Evolutionary conservation across 805 yeast genomes (phyloP), one percentile per base, ranked within the genome.

Genomic region (Metschnikowia lochheadii): DNA sequence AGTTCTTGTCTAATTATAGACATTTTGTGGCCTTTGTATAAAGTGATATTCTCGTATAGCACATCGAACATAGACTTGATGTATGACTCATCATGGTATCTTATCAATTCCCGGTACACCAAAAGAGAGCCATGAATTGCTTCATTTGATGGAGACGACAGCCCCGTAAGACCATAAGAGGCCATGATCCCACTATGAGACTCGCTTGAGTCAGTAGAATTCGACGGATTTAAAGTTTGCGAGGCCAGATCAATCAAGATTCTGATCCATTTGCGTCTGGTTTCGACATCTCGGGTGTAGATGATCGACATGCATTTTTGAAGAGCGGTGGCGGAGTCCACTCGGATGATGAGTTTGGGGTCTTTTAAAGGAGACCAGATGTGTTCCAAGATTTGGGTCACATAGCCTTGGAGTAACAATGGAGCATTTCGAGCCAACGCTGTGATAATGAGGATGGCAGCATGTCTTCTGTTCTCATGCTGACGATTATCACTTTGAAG

Each of bases 281-380:
- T 69, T 36, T 80, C 80, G 8, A 77, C 65, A 63, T 92, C 97
- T 54, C 98, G 76, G 49, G 85, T 84, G 57, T 86, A 84, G 13
- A 92, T 81, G 7, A 94, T 89, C 44, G 79, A 79, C 58, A 91
- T 76, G 64, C 97, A 89, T 50, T 83, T 80, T 23, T 85, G 85
- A 49, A 94, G 70, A 1, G 96, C 84, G 0, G 80, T 76, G 0
- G 97, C 96, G 0, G 97, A 85, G 63, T 92, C 98, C 49, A 77
- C 77, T 57, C 98, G 76, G 38, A 92, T 84, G 1, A 80, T 76
- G 17, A 82, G 71, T 59, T 88, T 90, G 17, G 83, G 77, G 64
- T 94, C 98, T 54, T 92, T 76, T 40, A 94, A 70, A 0, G 95
- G 96, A 37, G 83, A 77, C 97, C 97, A 92, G 15, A 94, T 81